A percentile compares a stretch with the other conserved stretches of the same genome.
Conservation (phyloP, 75 land plant genomes). For the Azolla pinnata region DNA sequence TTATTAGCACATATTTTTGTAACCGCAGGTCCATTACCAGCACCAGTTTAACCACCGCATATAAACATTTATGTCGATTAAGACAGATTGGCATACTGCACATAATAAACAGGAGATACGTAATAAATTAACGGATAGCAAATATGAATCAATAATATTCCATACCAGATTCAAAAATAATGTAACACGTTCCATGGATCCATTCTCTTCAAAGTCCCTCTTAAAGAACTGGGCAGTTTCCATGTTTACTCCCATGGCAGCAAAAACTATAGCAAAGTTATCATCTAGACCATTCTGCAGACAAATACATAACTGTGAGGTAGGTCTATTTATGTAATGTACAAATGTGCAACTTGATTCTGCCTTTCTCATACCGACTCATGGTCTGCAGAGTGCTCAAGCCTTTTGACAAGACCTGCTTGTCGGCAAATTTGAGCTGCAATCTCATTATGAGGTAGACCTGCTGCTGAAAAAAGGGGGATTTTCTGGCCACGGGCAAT, state of each 20-base stretch:
- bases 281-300: slow-evolving; percentile 27
- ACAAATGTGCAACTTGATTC: not conserved
- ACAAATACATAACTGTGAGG: not conserved
- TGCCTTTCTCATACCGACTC: slow-evolving; percentile 24
- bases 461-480: slow-evolving; percentile 42
- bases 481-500: slow-evolving; percentile 45
- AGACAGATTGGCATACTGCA: not conserved
- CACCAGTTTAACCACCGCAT: too few relatives aligned
- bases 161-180: slow-evolving; percentile 37
- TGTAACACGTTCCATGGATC: slow-evolving; percentile 39
- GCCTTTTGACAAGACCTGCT: slow-evolving; percentile 34
- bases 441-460: slow-evolving; percentile 43
- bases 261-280: slow-evolving; percentile 42
- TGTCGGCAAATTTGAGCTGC: slow-evolving; percentile 44
- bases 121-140: not conserved
- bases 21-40: not conserved
- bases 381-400: slow-evolving; percentile 20
- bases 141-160: too few relatives aligned
- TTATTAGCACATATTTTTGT: not conserved
- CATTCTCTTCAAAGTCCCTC: slow-evolving; percentile 45
- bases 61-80: too few relatives aligned
- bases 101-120: not conserved
- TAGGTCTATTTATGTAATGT: not conserved
- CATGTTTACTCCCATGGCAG: slow-evolving; percentile 51
- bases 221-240: slow-evolving; percentile 44